A percentile compares a stretch with the other conserved stretches of the same genome.
Conservation (phyloP, 1,139 yeast genomes). For the Hemisphaericaspora xylanilytica region DNA sequence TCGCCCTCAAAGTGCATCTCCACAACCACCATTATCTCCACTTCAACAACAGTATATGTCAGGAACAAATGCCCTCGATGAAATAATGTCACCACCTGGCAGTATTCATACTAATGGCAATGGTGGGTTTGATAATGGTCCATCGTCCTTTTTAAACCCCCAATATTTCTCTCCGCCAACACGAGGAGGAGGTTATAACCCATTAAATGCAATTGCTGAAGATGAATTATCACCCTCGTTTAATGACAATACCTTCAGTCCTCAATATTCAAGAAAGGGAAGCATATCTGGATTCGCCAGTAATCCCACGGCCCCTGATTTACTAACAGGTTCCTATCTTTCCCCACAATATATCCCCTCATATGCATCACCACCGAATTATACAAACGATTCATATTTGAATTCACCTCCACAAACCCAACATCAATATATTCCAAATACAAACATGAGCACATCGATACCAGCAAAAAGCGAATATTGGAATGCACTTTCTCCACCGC, state of each 20-base stretch:
- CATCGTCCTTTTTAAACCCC: constrained; percentile 30
- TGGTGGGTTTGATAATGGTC: constrained; percentile 12
- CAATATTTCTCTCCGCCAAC: constrained; percentile 45
- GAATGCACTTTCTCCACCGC: constrained; percentile 28
- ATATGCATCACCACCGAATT: constrained; percentile 22
- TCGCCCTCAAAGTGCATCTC: constrained; percentile 4
- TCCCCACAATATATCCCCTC: constrained; percentile 29
- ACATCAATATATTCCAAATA: constrained; percentile 6
- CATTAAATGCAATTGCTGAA: constrained; percentile 36
- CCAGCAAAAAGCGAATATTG: constrained; percentile 18
- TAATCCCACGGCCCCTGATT: constrained; percentile 14
- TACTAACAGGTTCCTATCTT: constrained; percentile 23
- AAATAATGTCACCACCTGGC: constrained; percentile 34
- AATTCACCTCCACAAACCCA: constrained; percentile 31
- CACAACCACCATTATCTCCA: constrained; percentile 7
- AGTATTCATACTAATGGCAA: constrained; percentile 11
- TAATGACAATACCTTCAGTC: constrained; percentile 23
- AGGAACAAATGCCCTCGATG: constrained; percentile 28
- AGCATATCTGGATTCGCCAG: constrained; percentile 22
- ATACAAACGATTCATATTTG: constrained; percentile 32
- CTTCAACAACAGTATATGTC: constrained; percentile 14
- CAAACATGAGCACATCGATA: constrained; percentile 23
- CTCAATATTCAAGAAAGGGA: constrained; percentile 32
- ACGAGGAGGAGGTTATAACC: constrained; percentile 21
- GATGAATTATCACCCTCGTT: constrained; percentile 9